Evolutionary conservation across 768 basidiomycete species (phyloP), one percentile per base, ranked within the genome.

Genomic region (Phanerochaete sordida): DNA sequence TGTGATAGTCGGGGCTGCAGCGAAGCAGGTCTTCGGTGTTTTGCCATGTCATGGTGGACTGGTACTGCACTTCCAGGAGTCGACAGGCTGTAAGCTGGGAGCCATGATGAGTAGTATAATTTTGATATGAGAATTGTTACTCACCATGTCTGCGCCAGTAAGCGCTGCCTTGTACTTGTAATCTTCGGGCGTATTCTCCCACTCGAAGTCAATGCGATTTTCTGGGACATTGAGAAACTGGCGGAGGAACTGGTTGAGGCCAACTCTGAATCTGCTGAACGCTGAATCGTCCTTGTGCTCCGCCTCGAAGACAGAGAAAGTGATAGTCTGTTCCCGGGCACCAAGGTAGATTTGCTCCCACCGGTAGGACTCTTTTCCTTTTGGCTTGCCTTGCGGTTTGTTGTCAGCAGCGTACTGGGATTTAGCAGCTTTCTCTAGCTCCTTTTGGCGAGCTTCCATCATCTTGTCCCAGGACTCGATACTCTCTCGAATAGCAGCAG

Each of bases 1-100:
- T 43, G 49, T 64, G 58, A 49, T 69, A 70, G 6, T 9, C 2
- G 0, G 66, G 66, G 28, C 16, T 62, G 59, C 63, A 69, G 24
- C 58, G 53, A 12, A 68, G 55, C 12, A 55, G 53, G 51, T 69
- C 66, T 3, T 47, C 27, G 9, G 45, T 27, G 33, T 33, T 8
- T 16, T 57, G 19, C 66, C 64, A 64, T 23, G 65, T 52, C 6
- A 69, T 62, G 3, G 28, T 53, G 0, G 68, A 69, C 33, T 69
- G 55, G 21, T 54, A 69, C 12, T 61, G 61, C 0, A 69, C 61
- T 7, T 57, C 58, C n/a, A 70, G n/a, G 23, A 59, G 52, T 19
- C 46, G 26, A 37, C 52, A 63, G 21, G 60, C 65, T 7, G 28
- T 58, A 33, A 65, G 51, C 66, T 67, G 33, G 7, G 19, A 16